Percentiles rank a stretch among this genome's conserved stretches.
phyloP scores from a whole-genome alignment of 1,284 basidiomycete species.

The Apiotrichum sp. region DNA sequence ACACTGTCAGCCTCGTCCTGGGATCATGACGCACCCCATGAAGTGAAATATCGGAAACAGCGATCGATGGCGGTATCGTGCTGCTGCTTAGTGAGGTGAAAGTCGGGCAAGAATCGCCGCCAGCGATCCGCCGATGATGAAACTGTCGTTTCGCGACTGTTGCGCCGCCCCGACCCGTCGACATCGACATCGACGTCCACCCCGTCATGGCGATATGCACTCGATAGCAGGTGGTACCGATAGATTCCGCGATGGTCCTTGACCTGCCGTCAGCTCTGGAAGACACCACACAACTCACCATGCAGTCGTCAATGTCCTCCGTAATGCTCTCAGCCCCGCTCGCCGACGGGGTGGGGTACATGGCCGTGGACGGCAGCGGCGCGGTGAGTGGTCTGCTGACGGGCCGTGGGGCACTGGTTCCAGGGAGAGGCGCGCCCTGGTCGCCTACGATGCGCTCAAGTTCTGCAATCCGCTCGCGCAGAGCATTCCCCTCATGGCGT shows the following conservation, averaged over 20 bases:
- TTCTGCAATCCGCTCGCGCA: constrained; percentile 23
- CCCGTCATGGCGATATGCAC: constrained; percentile 4
- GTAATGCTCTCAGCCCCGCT: too few relatives aligned
- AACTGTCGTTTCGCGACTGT: too few relatives aligned
- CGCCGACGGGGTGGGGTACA: too few relatives aligned
- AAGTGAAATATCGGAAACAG: constrained; percentile 28
- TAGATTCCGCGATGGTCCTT: constrained; percentile 12
- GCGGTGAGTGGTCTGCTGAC: too few relatives aligned
- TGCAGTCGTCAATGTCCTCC: too few relatives aligned
- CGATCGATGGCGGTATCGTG: constrained; percentile 23
- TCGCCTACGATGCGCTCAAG: constrained; percentile 15
- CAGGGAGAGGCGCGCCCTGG: too few relatives aligned
- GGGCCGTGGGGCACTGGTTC: too few relatives aligned
- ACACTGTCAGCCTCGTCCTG: too few relatives aligned
- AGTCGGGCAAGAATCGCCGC: constrained; percentile 8
- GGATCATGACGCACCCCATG: neutral
- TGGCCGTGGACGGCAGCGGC: too few relatives aligned
- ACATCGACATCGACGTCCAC: neutral
- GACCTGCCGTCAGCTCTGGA: constrained; percentile 6
- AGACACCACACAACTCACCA: too few relatives aligned
- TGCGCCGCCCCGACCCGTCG: too few relatives aligned
- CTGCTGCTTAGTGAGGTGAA: constrained; percentile 18
- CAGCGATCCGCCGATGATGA: too few relatives aligned
- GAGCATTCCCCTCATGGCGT: constrained; percentile 23
- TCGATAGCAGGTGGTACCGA: constrained; percentile 14